Evolutionary conservation across 1,284 basidiomycete genomes (phyloP), one percentile per base, ranked within the genome.

Genomic region (Stygiomarasmius scandens): DNA sequence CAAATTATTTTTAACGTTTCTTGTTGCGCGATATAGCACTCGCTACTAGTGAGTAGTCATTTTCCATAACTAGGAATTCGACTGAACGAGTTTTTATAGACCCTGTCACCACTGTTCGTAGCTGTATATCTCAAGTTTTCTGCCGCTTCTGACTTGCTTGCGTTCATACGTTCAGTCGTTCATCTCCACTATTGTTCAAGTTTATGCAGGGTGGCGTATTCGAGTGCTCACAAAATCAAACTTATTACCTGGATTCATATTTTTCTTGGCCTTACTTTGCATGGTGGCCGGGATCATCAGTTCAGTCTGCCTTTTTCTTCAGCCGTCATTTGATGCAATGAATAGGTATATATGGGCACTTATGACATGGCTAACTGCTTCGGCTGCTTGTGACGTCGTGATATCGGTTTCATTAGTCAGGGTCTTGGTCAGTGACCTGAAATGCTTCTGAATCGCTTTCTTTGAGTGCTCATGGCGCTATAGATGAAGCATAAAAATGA

Each of bases 361-460:
- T 14, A 43, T 43, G 14, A 29, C 38, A 6, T 52, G 51, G 51
- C 51, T 52, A 20, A 2, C 41, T 8, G 9, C 38, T 9, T 52
- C 51, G 4, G 51, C 51, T 44, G 16, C 38, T 20, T 38, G 36
- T 43, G 51, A 52, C 25, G 27, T 52, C 12, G 41, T 52, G 22
- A 52, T 52, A 5, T 22, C 51, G 29, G 44, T 58, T 44, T 53
- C 34, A 27, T 24, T 56, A 11, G n/a, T 32, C 16, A 34, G n/a
- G 25, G 41, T 38, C 1, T 29, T 53, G 23, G 43, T 52, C 10
- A 36, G 20, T 27, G 38, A 9, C n/a, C 16, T 16, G 14, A 4
- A 41, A 19, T 41, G 38, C 38, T n/a, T 41, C 38, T 41, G 8
- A 41, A 16, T 41, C 16, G 38, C 5, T 41, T 41, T 34, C 32